Evolutionary conservation across 1,284 basidiomycete genomes (phyloP).

Genomic region (Cerrena zonata): DNA sequence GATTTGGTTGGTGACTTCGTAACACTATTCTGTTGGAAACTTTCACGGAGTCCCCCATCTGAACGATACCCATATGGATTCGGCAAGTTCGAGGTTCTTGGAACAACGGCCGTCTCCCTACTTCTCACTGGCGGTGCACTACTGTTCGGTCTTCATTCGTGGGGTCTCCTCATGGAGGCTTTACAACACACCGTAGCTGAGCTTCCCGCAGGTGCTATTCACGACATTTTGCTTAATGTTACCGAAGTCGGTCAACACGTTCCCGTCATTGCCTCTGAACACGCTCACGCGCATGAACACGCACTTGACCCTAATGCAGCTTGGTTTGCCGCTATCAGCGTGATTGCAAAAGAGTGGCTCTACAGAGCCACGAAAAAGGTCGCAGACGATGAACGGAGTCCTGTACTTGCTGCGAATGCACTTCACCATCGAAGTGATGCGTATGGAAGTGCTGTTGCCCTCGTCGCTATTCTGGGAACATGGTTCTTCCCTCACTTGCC

Average conservation of each 20-base stretch:
- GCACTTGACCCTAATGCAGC: constrained; percentile 91
- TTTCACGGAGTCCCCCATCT: constrained; percentile 77
- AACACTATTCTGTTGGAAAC: constrained; percentile 85
- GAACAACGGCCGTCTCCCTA: constrained; percentile 79
- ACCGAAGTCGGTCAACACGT: constrained; percentile 50
- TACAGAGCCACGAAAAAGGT: constrained; percentile 84
- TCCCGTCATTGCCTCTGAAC: constrained; percentile 38
- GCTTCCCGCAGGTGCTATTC: constrained; percentile 54
- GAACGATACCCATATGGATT: constrained; percentile 82
- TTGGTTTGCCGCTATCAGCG: constrained; percentile 85
- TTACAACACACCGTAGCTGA: constrained; percentile 54
- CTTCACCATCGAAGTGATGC: constrained; percentile 93
- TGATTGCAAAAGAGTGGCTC: constrained; percentile 87
- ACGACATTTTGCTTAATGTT: constrained; percentile 53
- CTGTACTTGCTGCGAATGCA: constrained; percentile 87
- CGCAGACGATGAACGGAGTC: constrained; percentile 83
- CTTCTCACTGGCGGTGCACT: constrained; percentile 82
- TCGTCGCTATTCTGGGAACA: constrained; percentile 84
- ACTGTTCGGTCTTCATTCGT: constrained; percentile 91
- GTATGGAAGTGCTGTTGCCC: constrained; percentile 81
- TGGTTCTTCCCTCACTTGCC: constrained; percentile 82
- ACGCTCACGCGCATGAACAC: constrained; percentile 46
- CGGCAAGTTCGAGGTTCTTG: constrained; percentile 91
- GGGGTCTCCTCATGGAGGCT: constrained; percentile 69
- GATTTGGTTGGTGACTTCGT: constrained; percentile 90